Percentiles rank a stretch among this genome's conserved stretches.
Conservation (phyloP, 148 eudicot genomes). For the Nepenthes gracilis region DNA sequence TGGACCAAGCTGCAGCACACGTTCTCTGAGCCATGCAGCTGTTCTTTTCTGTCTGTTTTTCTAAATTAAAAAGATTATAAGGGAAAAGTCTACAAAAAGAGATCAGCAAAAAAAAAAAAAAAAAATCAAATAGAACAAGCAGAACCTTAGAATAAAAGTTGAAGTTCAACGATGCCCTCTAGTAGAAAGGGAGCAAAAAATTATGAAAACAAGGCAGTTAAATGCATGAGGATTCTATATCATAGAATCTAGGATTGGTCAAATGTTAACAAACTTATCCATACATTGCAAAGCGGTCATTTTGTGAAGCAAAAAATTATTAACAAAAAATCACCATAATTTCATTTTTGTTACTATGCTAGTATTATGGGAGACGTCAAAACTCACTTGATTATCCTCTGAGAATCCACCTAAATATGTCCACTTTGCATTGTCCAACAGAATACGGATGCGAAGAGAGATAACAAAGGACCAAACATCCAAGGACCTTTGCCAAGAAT, state of each 20-base stretch:
- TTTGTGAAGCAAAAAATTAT: no score
- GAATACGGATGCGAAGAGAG: conserved; percentile 81
- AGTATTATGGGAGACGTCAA: background rate
- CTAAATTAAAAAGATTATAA: conserved; percentile 18
- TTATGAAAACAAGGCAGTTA: no score
- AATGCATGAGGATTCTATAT: no score
- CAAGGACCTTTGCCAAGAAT: conserved; percentile 54
- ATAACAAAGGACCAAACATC: conserved; percentile 97
- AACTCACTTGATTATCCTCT: conserved; percentile 73
- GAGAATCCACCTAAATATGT: conserved; percentile 64
- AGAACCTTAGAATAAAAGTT: background rate
- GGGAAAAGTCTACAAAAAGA: background rate
- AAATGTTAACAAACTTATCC: no score
- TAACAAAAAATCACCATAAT: no score
- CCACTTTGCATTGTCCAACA: conserved; percentile 92
- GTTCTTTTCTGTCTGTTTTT: conserved; percentile 53
- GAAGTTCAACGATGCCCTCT: no score
- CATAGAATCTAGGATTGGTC: no score
- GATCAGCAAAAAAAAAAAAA: background rate
- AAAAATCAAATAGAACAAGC: no score
- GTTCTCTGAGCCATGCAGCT: conserved; percentile 90
- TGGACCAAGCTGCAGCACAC: conserved; percentile 94
- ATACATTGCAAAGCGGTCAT: no score
- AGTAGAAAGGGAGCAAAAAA: background rate
- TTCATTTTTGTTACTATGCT: no score